Base-by-base conservation (phyloP, 768 basidiomycete genomes). In the Cubamyces sp. region DNA sequence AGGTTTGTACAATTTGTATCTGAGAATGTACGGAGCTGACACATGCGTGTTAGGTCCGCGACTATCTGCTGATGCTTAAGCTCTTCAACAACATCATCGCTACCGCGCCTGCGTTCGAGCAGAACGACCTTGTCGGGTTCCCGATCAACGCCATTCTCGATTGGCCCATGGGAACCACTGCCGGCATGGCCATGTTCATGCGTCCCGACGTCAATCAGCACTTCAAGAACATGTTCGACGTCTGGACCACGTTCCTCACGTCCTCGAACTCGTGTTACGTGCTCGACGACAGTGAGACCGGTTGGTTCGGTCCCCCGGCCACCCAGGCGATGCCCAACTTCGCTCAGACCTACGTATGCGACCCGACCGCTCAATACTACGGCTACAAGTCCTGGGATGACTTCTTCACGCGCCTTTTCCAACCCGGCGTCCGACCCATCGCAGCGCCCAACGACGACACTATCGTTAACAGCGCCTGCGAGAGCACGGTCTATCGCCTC, bases 391-490 rank as follows among this genome's bases (percentile, higher is more conserved):
- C 68, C 26, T 70, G 30, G 75, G 77, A 79, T 54, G 72, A 74
- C 60, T 78, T 78, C 70, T 80, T 80, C 70, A 76, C 74, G 21
- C 68, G 78, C 7, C 56, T 61, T 2, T 74, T 74, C 66, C 64
- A 67, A 5, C 64, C 63, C n/a, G 68, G 65, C 30, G 55, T 52
- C 16, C 64, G 66, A 43, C 60, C 64, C 28, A 43, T 62, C 40
- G 26, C 42, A 3, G 51, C 47, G 23, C 46, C 46, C n/a, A 39
- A 59, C 19, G 26, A 59, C 57, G 60, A 64, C 60, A 49, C 52
- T 19, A 64, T 84, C 64, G 73, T 88, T 66, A 78, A 74, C 60
- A 79, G 75, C 61, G 74, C 81, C 9, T 87, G 86, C 74, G 86
- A 88, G 68, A 83, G 82, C 18, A 77, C 73, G 19, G 70, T 83